Conservation (phyloP, 164 flowering plant genomes). For the Santalum album region DNA sequence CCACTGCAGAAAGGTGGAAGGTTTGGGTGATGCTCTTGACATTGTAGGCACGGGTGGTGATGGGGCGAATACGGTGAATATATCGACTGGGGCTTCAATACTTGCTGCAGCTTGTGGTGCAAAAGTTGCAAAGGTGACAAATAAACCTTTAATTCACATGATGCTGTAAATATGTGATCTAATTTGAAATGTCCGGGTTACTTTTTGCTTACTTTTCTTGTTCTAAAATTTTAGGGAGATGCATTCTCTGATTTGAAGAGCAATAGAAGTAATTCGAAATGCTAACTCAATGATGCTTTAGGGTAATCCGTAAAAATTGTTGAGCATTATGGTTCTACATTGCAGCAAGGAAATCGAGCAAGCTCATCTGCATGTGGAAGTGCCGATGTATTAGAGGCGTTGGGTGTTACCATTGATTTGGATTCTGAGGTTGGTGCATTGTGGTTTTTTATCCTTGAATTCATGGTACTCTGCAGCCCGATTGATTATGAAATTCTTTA, state of each 20-base stretch:
- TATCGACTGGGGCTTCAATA: slow-evolving; percentile 89
- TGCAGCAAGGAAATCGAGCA: slow-evolving; percentile 93
- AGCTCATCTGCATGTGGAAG: slow-evolving; percentile 98
- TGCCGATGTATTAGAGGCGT: slow-evolving; percentile 83
- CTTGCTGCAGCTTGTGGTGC: slow-evolving; percentile 95
- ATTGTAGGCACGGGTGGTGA: slow-evolving; percentile 99
- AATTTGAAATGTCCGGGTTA: too few relatives aligned
- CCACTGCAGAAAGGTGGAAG: slow-evolving; percentile 62
- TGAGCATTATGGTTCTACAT: neutral
- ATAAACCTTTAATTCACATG: too few relatives aligned
- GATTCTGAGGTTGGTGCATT: slow-evolving; percentile 69
- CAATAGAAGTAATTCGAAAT: neutral
- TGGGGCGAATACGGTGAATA: slow-evolving; percentile 94
- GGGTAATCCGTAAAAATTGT: neutral
- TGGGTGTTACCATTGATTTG: slow-evolving; percentile 69
- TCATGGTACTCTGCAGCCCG: neutral
- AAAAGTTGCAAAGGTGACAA: slow-evolving; percentile 88
- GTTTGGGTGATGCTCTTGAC: slow-evolving; percentile 67
- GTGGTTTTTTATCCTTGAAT: neutral
- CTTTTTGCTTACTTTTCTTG: neutral
- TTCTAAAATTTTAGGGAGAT: neutral
- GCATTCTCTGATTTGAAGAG: neutral
- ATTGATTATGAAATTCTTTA: too few relatives aligned
- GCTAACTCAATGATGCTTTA: neutral
- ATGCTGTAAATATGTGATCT: too few relatives aligned